Conservation (phyloP, 352 stramenopile species). For the Ophiocytium majus region DNA sequence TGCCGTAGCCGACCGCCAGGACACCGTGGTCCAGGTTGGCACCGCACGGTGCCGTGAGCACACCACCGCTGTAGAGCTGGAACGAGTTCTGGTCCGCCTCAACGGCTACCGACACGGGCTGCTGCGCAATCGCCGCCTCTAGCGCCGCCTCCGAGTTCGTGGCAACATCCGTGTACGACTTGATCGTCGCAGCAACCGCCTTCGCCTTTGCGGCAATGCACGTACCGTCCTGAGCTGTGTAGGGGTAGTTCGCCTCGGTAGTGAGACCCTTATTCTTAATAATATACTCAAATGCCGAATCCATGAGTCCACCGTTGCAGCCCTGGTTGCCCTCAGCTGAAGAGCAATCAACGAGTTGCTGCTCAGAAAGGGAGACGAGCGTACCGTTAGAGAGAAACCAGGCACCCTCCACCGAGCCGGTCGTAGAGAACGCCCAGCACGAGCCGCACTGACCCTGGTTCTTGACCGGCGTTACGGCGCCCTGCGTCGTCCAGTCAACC, state of each 20-base stretch:
- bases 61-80: constrained; percentile 91
- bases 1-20: constrained; percentile 91
- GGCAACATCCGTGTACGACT: too few relatives aligned
- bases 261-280: constrained; percentile 77
- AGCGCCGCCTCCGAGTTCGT: too few relatives aligned
- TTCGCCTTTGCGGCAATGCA: too few relatives aligned
- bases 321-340: too few relatives aligned
- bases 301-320: constrained; percentile 86
- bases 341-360: constrained; percentile 88
- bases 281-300: constrained; percentile 86
- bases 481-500: constrained; percentile 85
- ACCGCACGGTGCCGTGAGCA: too few relatives aligned
- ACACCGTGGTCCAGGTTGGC: constrained; percentile 94
- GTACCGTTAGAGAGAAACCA: not conserved
- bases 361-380: constrained; percentile 80
- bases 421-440: constrained; percentile 98
- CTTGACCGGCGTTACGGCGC: constrained; percentile 92
- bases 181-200: too few relatives aligned
- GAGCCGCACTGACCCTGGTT: constrained; percentile 92
- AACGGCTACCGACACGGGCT: constrained; percentile 83
- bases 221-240: too few relatives aligned
- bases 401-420: constrained; percentile 86
- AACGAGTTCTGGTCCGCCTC: constrained; percentile 87
- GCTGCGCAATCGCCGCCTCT: constrained; percentile 75
- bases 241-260: constrained; percentile 62